Percentiles rank a stretch among this genome's conserved stretches.
These are phyloP conservation scores for Hydnum rufescens DNA, from an alignment of 768 basidiomycete species.

Conservation along the genomic window DNA sequence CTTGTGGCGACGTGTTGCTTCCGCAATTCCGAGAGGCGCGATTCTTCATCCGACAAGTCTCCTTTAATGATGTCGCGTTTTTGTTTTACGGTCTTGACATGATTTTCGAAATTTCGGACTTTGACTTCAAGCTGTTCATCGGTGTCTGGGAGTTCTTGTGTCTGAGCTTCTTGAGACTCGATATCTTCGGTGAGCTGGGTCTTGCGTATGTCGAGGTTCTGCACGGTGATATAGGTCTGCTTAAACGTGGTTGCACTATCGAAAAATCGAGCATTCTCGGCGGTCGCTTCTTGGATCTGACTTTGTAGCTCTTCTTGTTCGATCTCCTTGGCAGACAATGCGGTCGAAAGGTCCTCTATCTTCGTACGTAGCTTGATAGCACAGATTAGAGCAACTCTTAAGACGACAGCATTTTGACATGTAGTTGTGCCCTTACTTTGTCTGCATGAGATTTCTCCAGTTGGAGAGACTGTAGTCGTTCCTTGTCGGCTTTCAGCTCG, in stretches of 20 bases:
- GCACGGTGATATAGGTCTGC: conserved; percentile 57
- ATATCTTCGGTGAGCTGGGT: conserved; percentile 41
- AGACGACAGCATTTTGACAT: too few relatives aligned
- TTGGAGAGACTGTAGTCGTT: conserved; percentile 54
- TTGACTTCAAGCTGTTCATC: conserved; percentile 41
- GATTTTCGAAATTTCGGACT: conserved; percentile 17
- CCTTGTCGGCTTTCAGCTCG: conserved; percentile 86
- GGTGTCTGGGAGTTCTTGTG: conserved; percentile 23
- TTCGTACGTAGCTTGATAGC: conserved; percentile 32
- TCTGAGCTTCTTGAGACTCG: conserved; percentile 15
- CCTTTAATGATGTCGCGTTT: conserved; percentile 1
- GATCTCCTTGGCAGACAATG: conserved; percentile 49
- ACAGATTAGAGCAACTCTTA: background rate
- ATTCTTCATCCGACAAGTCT: conserved; percentile 11
- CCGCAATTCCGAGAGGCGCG: conserved; percentile 12
- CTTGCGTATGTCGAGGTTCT: conserved; percentile 41
- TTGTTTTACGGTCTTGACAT: conserved; percentile 15
- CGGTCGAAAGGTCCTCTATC: conserved; percentile 36
- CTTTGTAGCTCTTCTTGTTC: conserved; percentile 49
- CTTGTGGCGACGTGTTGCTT: conserved; percentile 15
- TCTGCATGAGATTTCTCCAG: conserved; percentile 75
- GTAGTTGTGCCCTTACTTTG: too few relatives aligned
- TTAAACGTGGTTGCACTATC: conserved; percentile 71
- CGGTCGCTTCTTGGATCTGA: conserved; percentile 8
- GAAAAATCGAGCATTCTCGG: conserved; percentile 34